Evolutionary conservation across 1,139 yeast species (phyloP).

Genomic region (Scheffersomyces illinoinensis): DNA sequence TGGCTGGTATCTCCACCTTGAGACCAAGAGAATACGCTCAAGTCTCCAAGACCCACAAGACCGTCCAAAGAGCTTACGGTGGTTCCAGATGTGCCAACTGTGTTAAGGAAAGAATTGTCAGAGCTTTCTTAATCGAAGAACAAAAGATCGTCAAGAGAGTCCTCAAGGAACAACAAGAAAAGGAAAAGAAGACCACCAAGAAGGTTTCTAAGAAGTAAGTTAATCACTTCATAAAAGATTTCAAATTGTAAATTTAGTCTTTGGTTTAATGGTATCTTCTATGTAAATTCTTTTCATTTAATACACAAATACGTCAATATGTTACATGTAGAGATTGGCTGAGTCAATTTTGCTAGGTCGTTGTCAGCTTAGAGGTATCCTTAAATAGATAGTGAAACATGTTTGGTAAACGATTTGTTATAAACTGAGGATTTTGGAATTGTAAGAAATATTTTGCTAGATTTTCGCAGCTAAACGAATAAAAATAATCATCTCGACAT

Average conservation of each 20-base stretch:
- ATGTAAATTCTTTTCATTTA: conserved; percentile 21
- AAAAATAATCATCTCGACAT: no score
- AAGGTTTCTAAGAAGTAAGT: conserved; percentile 41
- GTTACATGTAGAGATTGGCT: no score
- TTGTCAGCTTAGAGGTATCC: no score
- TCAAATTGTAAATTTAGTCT: conserved; percentile 18
- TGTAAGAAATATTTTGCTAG: neutral
- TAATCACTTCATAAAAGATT: conserved; percentile 9
- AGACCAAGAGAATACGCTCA: conserved; percentile 98
- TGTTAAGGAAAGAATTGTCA: conserved; percentile 97
- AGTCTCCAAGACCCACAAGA: conserved; percentile 94
- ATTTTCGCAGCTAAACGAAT: neutral
- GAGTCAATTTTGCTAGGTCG: no score
- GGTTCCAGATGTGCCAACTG: conserved; percentile 98
- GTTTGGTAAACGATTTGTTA: no score
- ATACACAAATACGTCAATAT: conserved; percentile 13
- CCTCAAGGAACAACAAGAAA: conserved; percentile 89
- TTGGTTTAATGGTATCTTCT: conserved; percentile 18
- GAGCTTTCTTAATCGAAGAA: conserved; percentile 99
- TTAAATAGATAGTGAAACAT: no score
- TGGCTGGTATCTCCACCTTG: conserved; percentile 89
- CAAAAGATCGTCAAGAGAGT: conserved; percentile 99
- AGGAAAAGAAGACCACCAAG: conserved; percentile 67
- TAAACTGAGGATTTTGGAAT: no score
- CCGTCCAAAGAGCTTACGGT: conserved; percentile 99